These are phyloP conservation scores for Ambrosiella xylebori DNA, from an alignment of 2,329 filamentous ascomycete genomes.

Conservation along the genomic window DNA sequence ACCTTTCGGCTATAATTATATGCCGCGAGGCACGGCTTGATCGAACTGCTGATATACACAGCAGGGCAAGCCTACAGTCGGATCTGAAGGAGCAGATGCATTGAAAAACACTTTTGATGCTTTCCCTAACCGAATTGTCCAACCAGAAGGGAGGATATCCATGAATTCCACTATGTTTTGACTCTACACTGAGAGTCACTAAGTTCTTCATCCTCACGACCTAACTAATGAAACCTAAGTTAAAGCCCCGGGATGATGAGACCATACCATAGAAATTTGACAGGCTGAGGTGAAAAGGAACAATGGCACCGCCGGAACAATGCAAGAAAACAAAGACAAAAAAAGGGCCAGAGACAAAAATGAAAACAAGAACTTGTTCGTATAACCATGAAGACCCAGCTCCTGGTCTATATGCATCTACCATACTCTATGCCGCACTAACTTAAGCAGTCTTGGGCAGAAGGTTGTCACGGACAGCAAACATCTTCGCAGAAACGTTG, in stretches of 20 bases:
- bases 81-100: neutral
- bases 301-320: constrained; percentile 1
- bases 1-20: no score
- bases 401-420: neutral
- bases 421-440: neutral
- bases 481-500: constrained; percentile 90
- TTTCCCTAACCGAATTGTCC: neutral
- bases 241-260: neutral
- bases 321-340: constrained; percentile 16
- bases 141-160: neutral
- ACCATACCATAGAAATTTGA: neutral
- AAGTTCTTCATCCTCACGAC: neutral
- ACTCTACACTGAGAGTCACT: neutral
- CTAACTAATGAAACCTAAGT: neutral
- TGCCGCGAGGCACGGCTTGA: no score
- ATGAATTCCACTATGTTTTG: neutral
- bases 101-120: constrained; percentile 7
- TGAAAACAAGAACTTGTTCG: constrained; percentile 15
- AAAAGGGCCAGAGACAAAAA: constrained; percentile 18
- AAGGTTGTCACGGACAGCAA: constrained; percentile 65
- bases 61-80: no score
- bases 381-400: constrained; percentile 10
- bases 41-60: no score
- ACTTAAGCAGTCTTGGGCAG: constrained; percentile 30
- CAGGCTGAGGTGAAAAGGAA: neutral